Conservation (phyloP, 495 filamentous ascomycete species). For the Astrothelium subdiscretum region DNA sequence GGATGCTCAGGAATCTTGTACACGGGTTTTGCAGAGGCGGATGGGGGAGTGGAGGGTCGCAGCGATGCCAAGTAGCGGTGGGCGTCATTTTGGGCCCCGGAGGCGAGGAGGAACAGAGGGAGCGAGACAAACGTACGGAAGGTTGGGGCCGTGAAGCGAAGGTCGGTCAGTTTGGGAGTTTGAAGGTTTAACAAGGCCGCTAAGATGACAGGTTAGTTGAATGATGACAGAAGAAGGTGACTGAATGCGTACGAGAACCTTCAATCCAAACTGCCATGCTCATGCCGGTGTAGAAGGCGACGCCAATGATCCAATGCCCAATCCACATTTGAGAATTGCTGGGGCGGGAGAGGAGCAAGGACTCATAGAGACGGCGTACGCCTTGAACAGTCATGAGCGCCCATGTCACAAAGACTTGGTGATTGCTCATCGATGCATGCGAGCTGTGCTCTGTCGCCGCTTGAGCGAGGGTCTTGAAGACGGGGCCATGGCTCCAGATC, state of each 20-base stretch:
- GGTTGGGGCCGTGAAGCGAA: constrained; percentile 34
- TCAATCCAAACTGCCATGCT: constrained; percentile 78
- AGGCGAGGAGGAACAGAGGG: constrained; percentile 61
- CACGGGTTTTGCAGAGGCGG: constrained; percentile 18
- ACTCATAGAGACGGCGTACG: constrained; percentile 62
- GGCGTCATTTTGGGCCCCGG: constrained; percentile 65
- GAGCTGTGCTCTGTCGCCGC: constrained; percentile 16
- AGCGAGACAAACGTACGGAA: constrained; percentile 49
- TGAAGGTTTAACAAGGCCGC: neutral
- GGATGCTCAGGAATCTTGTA: constrained; percentile 70
- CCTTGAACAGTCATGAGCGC: constrained; percentile 63
- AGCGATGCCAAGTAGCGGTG: constrained; percentile 71
- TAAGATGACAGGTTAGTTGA: neutral
- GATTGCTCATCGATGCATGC: constrained; percentile 41
- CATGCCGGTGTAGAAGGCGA: constrained; percentile 62
- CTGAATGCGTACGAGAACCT: constrained; percentile 49
- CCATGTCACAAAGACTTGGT: constrained; percentile 60
- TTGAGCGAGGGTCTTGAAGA: constrained; percentile 34
- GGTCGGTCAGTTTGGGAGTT: constrained; percentile 7
- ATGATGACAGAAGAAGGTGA: constrained; percentile 1
- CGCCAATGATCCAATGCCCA: constrained; percentile 66
- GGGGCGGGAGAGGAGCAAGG: constrained; percentile 27
- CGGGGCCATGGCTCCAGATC: constrained; percentile 43
- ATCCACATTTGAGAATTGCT: constrained; percentile 71
- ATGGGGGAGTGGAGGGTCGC: neutral